Conservation (phyloP, 805 yeast genomes). For the Starmerella khaoyaiensis region DNA sequence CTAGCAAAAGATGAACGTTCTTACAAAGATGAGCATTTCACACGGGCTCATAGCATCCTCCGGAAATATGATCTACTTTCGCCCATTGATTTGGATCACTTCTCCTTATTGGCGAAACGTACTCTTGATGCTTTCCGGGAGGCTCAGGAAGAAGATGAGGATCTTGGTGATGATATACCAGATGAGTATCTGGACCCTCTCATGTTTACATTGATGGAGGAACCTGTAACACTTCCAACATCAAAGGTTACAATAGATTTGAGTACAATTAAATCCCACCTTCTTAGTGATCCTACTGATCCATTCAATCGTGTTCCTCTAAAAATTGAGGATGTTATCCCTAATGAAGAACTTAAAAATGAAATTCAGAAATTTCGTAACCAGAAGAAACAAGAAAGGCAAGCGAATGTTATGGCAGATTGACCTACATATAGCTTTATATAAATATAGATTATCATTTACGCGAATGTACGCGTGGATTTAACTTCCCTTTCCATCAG, state of each 20-base stretch:
- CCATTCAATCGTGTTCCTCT: slow-evolving; percentile 93
- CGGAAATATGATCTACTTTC: slow-evolving; percentile 42
- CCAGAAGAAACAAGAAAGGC: slow-evolving; percentile 28
- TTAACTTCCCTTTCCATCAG: slow-evolving; percentile 12
- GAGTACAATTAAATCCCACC: slow-evolving; percentile 83
- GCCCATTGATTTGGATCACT: slow-evolving; percentile 41
- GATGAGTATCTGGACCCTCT: slow-evolving; percentile 95
- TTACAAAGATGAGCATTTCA: slow-evolving; percentile 52
- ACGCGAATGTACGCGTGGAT: too few relatives aligned
- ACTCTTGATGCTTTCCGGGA: slow-evolving; percentile 23
- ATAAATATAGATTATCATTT: background rate
- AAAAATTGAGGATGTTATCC: slow-evolving; percentile 74
- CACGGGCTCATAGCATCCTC: slow-evolving; percentile 57
- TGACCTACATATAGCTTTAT: background rate
- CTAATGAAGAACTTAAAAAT: slow-evolving; percentile 54
- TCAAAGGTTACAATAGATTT: slow-evolving; percentile 78
- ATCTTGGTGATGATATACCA: slow-evolving; percentile 85
- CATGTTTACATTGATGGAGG: slow-evolving; percentile 90
- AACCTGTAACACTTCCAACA: slow-evolving; percentile 88
- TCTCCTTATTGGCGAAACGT: slow-evolving; percentile 54
- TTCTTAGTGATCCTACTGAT: slow-evolving; percentile 88
- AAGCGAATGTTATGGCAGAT: background rate
- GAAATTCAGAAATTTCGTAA: slow-evolving; percentile 47
- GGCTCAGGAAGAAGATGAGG: slow-evolving; percentile 65
- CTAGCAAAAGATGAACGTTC: slow-evolving; percentile 91